Percentiles rank a stretch among this genome's conserved stretches.
These are phyloP conservation scores for Capronia americana DNA, from an alignment of 2,329 filamentous ascomycete genomes.

Conservation along the genomic window DNA sequence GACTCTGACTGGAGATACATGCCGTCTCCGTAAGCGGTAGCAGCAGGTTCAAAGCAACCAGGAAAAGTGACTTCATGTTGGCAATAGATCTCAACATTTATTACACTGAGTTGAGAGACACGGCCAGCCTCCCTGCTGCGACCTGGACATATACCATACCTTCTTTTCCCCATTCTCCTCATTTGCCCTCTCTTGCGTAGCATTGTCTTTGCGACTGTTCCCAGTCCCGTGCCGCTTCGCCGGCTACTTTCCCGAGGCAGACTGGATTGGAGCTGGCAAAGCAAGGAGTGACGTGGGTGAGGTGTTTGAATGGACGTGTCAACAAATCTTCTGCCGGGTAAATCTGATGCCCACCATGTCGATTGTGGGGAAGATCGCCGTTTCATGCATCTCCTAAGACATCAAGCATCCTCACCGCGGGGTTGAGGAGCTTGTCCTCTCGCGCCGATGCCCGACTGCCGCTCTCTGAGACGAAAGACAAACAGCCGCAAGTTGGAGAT, in stretches of 20 bases:
- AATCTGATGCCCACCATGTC: neutral
- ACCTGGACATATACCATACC: neutral
- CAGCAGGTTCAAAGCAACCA: neutral
- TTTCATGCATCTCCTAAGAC: slow-evolving; percentile 6
- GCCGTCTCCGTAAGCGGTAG: neutral
- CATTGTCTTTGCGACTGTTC: neutral
- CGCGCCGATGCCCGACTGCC: neutral
- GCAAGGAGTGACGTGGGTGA: slow-evolving; percentile 3
- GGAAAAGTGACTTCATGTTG: slow-evolving; percentile 1
- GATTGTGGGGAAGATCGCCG: slow-evolving; percentile 11
- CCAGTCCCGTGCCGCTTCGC: slow-evolving; percentile 8
- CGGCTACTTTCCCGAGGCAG: neutral
- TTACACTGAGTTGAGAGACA: neutral
- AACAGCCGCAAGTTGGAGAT: neutral
- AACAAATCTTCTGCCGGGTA: neutral
- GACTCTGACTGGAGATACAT: slow-evolving; percentile 12
- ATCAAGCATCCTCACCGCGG: slow-evolving; percentile 6
- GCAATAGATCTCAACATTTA: neutral
- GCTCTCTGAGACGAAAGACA: neutral
- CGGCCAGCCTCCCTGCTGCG: neutral
- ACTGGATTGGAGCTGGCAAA: slow-evolving; percentile 2
- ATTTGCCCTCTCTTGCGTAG: neutral
- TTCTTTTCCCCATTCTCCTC: neutral
- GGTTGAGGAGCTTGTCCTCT: slow-evolving; percentile 1
- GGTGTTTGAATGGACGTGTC: neutral